Evolutionary conservation across 2,329 filamentous ascomycete species (phyloP).

Genomic region (Arthroderma sp.): DNA sequence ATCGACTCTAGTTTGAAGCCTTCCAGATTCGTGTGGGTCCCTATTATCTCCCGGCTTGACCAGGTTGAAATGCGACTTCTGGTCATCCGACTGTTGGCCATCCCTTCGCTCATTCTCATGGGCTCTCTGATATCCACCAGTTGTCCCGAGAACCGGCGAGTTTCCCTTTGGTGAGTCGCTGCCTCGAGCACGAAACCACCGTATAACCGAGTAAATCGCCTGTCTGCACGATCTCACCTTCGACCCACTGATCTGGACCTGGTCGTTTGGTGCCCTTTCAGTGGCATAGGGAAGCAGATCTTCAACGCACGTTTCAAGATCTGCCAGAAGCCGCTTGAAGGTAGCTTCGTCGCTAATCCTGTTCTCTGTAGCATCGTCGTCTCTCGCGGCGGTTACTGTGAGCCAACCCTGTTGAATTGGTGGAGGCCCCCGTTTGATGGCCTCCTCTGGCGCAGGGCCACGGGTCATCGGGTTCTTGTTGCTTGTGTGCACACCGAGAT

Average conservation of each 20-base stretch:
- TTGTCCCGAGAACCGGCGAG: neutral
- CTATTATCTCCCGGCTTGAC: neutral
- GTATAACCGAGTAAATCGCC: neutral
- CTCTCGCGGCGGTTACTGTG: neutral
- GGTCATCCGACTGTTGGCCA: neutral
- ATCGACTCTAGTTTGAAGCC: too few relatives aligned
- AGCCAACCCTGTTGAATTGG: neutral
- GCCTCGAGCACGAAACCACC: neutral
- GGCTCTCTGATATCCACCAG: neutral
- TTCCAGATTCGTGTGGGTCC: neutral
- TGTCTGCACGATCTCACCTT: slow-evolving; percentile 3
- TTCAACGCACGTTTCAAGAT: neutral
- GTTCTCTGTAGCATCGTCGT: neutral
- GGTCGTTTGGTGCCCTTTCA: neutral
- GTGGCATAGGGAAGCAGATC: neutral
- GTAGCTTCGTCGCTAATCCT: neutral
- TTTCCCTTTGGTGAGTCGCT: neutral
- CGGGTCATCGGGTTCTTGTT: neutral
- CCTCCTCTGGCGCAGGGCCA: neutral
- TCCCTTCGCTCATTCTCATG: neutral
- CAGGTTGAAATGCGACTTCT: neutral
- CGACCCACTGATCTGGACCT: neutral
- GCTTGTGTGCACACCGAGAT: neutral
- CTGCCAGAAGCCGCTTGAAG: neutral
- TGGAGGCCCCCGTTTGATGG: neutral